These are phyloP conservation scores for Phytophthora brassicae DNA, from an alignment of 352 stramenopile species.

Conservation along the genomic window DNA sequence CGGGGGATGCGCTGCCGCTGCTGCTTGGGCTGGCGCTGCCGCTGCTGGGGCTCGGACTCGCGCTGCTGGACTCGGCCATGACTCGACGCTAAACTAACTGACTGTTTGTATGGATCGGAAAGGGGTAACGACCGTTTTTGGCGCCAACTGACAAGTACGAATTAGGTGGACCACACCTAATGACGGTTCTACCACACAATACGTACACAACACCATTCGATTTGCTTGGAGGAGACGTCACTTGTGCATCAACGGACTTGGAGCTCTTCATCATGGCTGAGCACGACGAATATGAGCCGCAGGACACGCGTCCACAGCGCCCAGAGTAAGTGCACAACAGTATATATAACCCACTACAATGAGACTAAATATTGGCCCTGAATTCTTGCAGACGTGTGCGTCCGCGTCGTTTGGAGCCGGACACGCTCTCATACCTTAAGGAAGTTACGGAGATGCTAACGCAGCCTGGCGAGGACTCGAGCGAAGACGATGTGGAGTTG, in stretches of 20 bases:
- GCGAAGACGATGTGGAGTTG: constrained; percentile 56
- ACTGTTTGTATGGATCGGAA: constrained; percentile 8
- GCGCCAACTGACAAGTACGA: constrained; percentile 16
- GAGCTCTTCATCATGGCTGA: constrained; percentile 19
- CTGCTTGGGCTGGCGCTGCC: constrained; percentile 29
- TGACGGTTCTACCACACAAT: not conserved
- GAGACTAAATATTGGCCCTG: no score
- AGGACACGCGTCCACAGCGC: constrained; percentile 20
- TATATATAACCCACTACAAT: no score
- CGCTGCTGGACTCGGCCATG: constrained; percentile 33
- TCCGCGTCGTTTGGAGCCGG: constrained; percentile 69
- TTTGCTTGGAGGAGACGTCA: not conserved
- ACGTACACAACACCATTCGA: not conserved
- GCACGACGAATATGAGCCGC: constrained; percentile 15
- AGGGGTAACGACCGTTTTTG: constrained; percentile 20
- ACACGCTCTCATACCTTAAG: constrained; percentile 83
- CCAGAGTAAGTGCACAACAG: constrained; percentile 25
- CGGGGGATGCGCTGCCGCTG: constrained; percentile 22
- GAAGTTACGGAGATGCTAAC: constrained; percentile 81
- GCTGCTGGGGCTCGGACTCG: constrained; percentile 37
- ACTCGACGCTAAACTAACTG: not conserved
- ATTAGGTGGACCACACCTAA: not conserved
- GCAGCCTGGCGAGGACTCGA: constrained; percentile 50
- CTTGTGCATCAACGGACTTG: constrained; percentile 14
- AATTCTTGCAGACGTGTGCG: constrained; percentile 59